Conservation (phyloP, 176 grass and related monocot species). For the Oryza australiensis region DNA sequence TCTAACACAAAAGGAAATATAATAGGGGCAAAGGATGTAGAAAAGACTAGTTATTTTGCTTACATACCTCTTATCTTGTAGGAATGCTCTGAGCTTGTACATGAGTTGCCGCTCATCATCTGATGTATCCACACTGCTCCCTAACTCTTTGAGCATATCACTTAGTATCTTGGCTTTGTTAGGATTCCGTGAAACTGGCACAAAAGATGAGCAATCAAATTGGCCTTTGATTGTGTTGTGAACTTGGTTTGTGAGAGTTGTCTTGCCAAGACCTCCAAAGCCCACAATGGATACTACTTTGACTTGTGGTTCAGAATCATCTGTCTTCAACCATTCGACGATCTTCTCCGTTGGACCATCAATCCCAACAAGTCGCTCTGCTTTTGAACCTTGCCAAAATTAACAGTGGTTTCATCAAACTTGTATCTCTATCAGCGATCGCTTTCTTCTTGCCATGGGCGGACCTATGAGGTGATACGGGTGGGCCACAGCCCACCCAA, state of each 20-base stretch:
- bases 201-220: not conserved
- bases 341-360: not conserved
- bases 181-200: not conserved
- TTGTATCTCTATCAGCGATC: not conserved
- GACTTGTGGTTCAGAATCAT: not conserved
- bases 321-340: not conserved
- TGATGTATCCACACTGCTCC: no score
- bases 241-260: slow-evolving; percentile 22
- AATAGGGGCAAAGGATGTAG: no score
- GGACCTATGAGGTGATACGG: no score
- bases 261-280: slow-evolving; percentile 6
- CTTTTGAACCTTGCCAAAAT: not conserved
- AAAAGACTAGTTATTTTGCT: no score
- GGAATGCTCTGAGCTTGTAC: no score
- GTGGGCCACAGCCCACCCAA: no score
- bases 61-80: no score
- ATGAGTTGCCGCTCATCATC: not conserved
- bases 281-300: slow-evolving; percentile 17
- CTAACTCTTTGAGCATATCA: slow-evolving; percentile 2
- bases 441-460: no score
- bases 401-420: no score
- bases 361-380: not conserved
- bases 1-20: no score
- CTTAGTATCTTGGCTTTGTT: not conserved
- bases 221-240: not conserved